These are phyloP conservation scores for Colletotrichum lindemuthianum DNA, from an alignment of 2,329 filamentous ascomycete species.

Conservation along the genomic window DNA sequence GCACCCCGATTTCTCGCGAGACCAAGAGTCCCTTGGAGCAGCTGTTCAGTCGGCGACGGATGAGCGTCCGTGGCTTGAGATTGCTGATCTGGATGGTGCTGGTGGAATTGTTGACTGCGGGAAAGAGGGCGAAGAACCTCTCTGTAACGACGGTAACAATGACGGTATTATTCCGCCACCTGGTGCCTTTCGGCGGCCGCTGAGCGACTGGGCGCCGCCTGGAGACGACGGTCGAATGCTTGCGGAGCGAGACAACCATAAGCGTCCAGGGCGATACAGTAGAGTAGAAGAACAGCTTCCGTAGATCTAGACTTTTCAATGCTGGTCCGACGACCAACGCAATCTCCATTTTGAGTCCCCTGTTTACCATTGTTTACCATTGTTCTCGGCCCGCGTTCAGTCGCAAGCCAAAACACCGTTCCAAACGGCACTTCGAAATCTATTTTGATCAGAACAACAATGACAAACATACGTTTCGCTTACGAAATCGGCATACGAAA, in stretches of 20 bases:
- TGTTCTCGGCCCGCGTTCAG: too few relatives aligned
- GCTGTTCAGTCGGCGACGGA: slow-evolving; percentile 50
- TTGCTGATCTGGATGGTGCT: slow-evolving; percentile 42
- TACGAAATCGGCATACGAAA: too few relatives aligned
- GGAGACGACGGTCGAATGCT: slow-evolving; percentile 49
- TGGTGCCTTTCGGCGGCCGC: slow-evolving; percentile 41
- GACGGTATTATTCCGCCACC: slow-evolving; percentile 50
- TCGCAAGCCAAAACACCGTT: too few relatives aligned
- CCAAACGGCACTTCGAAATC: too few relatives aligned
- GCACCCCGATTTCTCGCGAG: slow-evolving; percentile 55
- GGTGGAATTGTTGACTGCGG: slow-evolving; percentile 56
- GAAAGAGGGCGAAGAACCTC: slow-evolving; percentile 47
- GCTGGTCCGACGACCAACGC: too few relatives aligned
- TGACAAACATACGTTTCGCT: background rate
- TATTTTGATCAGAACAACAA: background rate
- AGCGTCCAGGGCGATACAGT: background rate
- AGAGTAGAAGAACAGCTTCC: background rate
- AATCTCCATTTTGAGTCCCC: too few relatives aligned
- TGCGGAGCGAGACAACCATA: slow-evolving; percentile 26
- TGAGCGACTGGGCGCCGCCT: slow-evolving; percentile 50
- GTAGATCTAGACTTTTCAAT: background rate
- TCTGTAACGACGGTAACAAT: slow-evolving; percentile 48
- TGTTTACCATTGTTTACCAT: too few relatives aligned
- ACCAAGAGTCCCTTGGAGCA: slow-evolving; percentile 56
- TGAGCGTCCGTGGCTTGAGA: slow-evolving; percentile 48